Evolutionary conservation across 306 rosid species (phyloP), one percentile per base, ranked within the genome.

Genomic region (Dicorynia guianensis): DNA sequence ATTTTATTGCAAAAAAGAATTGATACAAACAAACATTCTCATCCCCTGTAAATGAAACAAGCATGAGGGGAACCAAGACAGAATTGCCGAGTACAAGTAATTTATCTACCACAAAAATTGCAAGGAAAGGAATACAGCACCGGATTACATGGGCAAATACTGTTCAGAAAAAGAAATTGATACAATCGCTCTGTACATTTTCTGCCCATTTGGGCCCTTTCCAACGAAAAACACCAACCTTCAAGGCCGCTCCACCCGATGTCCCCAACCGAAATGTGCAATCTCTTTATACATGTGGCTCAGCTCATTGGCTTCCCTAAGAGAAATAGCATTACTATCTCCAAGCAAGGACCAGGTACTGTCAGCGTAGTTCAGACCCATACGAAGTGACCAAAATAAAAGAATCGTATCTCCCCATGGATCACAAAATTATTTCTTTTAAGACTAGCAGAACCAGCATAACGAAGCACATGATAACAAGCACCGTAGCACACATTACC

Each of bases 401-500:
- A 83, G 67, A 58, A 43, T 69, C 11, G 48, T 72, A 61, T 56
- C 59, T 33, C 77, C 7, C 30, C 67, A 44, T 55, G 11, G 83
- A 79, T 90, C 91, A 96, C 76, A 92, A 90, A 44, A 96, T 49
- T 77, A 96, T 89, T 79, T 89, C 95, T 86, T 96, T 96, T n/a
- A 96, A 83, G 76, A 96, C 75, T 67, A 96, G 77, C 79, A 92
- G 96, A 71, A 85, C 83, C 93, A 96, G 80, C 99, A 96, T 96
- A 76, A 93, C 71, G 17, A 89, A 87, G 82, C 99, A 96, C 99
- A 96, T 96, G 90, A 96, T 90, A 36, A 92, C 66, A 69, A 96
- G 99, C 81, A 89, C 90, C 5, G 96, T 75, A 8, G 93, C 99
- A 20, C 99, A 96, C 92, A 75, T 96, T 80, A 96, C 97, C 96